A percentile compares a stretch with the other conserved stretches of the same genome.
Evolutionary conservation across 2,329 filamentous ascomycete genomes (phyloP).

Genomic region (Pseudophaeomoniella oleicola): DNA sequence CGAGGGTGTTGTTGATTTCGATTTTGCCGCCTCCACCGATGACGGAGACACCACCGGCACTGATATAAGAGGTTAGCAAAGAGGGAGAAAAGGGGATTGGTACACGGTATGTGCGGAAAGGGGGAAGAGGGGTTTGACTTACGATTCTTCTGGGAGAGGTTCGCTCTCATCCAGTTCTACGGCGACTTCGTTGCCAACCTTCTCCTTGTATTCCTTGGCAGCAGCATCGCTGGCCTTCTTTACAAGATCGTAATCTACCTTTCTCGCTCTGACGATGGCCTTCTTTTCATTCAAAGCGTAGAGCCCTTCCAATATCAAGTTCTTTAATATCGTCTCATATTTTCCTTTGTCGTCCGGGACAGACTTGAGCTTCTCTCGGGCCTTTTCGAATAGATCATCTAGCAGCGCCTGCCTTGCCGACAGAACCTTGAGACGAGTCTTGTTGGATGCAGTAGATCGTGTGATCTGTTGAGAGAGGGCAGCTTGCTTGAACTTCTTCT

Average conservation of each 20-base stretch:
- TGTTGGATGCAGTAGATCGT: conserved; percentile 89
- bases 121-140: conserved; percentile 27
- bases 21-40: conserved; percentile 82
- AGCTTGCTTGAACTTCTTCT: conserved; percentile 98
- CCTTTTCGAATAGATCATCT: conserved; percentile 74
- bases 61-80: conserved; percentile 23
- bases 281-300: conserved; percentile 76
- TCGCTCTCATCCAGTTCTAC: conserved; percentile 66
- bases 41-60: conserved; percentile 69
- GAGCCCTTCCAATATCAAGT: conserved; percentile 73
- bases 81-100: background rate
- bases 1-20: conserved; percentile 96
- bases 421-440: conserved; percentile 81
- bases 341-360: conserved; percentile 54
- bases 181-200: conserved; percentile 52
- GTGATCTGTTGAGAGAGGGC: conserved; percentile 98
- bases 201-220: conserved; percentile 69
- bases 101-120: conserved; percentile 3
- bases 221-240: conserved; percentile 69
- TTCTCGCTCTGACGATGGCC: conserved; percentile 58
- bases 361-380: conserved; percentile 55
- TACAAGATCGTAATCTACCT: conserved; percentile 61
- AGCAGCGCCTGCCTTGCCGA: conserved; percentile 78
- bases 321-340: conserved; percentile 65
- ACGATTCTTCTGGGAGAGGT: conserved; percentile 69